These are phyloP conservation scores for Stagonosporopsis chrysanthemi DNA, from an alignment of 2,329 filamentous ascomycete species.

Conservation along the genomic window DNA sequence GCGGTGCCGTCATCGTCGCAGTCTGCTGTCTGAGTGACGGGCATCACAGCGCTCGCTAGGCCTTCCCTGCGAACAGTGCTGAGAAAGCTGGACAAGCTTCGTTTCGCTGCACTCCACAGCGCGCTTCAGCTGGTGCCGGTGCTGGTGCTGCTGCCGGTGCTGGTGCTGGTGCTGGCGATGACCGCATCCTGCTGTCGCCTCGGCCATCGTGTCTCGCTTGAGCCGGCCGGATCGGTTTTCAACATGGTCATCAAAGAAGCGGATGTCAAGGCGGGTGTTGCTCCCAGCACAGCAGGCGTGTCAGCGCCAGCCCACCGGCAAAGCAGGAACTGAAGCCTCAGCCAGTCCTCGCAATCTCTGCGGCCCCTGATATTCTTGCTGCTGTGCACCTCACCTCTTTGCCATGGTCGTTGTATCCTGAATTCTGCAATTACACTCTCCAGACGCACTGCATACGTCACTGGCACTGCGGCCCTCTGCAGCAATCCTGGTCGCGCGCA, in stretches of 20 bases:
- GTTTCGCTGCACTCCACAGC: conserved; percentile 3
- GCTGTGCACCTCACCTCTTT: conserved; percentile 4
- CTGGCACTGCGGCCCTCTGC: conserved; percentile 20
- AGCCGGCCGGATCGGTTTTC: conserved; percentile 23
- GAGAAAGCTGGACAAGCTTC: not conserved
- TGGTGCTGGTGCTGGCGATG: conserved; percentile 3
- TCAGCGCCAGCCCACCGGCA: conserved; percentile 5
- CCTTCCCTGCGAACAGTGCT: not conserved
- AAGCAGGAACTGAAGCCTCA: conserved; percentile 21
- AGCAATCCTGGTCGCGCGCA: conserved; percentile 23
- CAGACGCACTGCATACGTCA: conserved; percentile 28
- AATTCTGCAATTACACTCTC: conserved; percentile 26
- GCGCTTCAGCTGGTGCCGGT: not conserved
- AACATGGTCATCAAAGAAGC: conserved; percentile 14
- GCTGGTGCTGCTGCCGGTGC: too few relatives aligned
- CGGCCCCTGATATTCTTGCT: conserved; percentile 6
- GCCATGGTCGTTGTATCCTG: conserved; percentile 23
- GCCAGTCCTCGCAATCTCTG: conserved; percentile 6
- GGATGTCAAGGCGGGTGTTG: not conserved
- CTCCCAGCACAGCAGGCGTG: not conserved
- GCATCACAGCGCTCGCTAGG: not conserved
- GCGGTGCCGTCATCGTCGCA: conserved; percentile 15
- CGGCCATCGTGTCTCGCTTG: conserved; percentile 25
- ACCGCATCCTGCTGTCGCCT: conserved; percentile 23
- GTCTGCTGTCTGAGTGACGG: conserved; percentile 3